Evolutionary conservation across 2,329 filamentous ascomycete species (phyloP), one percentile per base, ranked within the genome.

Genomic region (Plenodomus biglobosus): DNA sequence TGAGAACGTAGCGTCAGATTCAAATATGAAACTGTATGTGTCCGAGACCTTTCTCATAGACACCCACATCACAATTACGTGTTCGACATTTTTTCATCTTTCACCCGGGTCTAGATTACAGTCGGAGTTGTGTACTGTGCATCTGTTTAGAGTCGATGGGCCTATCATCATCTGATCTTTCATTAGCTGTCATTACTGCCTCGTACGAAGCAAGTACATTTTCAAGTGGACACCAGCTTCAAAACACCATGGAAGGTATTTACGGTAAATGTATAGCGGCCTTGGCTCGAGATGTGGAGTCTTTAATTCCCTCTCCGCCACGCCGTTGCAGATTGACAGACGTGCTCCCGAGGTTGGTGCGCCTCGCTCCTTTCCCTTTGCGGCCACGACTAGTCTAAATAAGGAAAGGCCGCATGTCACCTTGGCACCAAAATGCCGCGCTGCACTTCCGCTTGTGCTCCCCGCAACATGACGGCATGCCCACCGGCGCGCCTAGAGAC

Each of bases 391-490:
- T 40, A 19, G 20, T 20, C 42, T 16, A 0, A 20, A 52, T 10
- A 6, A n/a, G 40, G 46, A 6, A 52, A 52, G 32, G 21, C n/a
- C 2, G 6, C 30, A 8, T 27, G 11, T 15, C 3, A 11, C 37
- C 58, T 56, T 53, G 56, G 52, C 51, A 48, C 30, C 39, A 50
- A 59, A 61, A 47, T 64, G 61, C 61, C 61, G 61, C 52, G 39
- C 48, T 57, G 40, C 50, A 49, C 40, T 61, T 61, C 61, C 61
- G 61, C 58, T 41, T 27, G 45, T 32, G 22, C 45, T 53, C 55
- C 60, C 60, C 60, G 60, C 60, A 63, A 61, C 48, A 58, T 64
- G 56, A 58, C 59, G 61, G 59, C 52, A 64, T 48, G 53, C 50
- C 32, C 41, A 37, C 51, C 46, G 50, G 57, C 45, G 55, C 44